Conservation (phyloP, 805 yeast species). For the Komagataella mondaviorum region DNA sequence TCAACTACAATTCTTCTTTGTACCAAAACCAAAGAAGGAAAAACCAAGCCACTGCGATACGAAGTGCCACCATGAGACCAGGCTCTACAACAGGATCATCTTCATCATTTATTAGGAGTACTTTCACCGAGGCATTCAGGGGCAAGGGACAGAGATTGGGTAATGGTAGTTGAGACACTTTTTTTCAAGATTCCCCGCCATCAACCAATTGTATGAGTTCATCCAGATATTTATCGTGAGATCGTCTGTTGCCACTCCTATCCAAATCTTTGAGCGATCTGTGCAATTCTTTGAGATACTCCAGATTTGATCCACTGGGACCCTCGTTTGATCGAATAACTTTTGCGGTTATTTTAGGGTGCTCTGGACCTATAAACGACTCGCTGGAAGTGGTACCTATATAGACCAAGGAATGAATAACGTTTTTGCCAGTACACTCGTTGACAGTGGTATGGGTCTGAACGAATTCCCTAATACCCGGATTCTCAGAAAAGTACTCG, state of each 20-base stretch:
- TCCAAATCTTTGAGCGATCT: constrained; percentile 30
- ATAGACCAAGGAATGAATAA: constrained; percentile 51
- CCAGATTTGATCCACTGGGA: constrained; percentile 71
- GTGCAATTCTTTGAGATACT: constrained; percentile 47
- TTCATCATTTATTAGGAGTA: constrained; percentile 7
- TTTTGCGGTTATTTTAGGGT: constrained; percentile 40
- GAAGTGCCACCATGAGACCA: constrained; percentile 6
- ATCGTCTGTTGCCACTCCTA: constrained; percentile 12
- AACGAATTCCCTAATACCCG: constrained; percentile 11
- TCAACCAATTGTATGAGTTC: constrained; percentile 3
- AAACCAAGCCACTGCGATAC: constrained; percentile 4
- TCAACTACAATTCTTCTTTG: constrained; percentile 15
- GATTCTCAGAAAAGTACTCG: constrained; percentile 7
- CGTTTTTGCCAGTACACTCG: constrained; percentile 18
- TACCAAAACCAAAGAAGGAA: constrained; percentile 8
- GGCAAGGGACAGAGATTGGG: constrained; percentile 28
- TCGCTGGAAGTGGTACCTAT: constrained; percentile 74
- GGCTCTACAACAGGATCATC: constrained; percentile 5
- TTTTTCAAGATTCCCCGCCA: not conserved
- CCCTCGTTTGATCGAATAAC: constrained; percentile 48
- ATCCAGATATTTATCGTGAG: constrained; percentile 28
- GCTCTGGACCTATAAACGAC: constrained; percentile 80
- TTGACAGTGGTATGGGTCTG: constrained; percentile 15
- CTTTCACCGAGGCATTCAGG: constrained; percentile 11
- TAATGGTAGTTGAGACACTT: not conserved